Conservation (phyloP, 2,329 filamentous ascomycete species). For the Diaporthe aspalathi region DNA sequence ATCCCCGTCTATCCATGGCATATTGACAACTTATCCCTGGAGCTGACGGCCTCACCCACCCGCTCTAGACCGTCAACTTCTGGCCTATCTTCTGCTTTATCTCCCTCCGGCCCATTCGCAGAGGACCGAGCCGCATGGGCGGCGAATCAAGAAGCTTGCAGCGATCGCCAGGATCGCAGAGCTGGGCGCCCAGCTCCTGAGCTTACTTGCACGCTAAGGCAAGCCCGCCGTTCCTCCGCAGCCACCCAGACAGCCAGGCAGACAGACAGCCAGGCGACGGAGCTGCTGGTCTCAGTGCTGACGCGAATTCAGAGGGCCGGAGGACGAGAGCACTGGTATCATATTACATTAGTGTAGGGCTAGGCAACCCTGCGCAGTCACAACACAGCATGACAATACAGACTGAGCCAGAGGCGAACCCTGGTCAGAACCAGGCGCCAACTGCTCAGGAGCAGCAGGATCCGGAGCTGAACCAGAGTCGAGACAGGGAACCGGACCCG, state of each 20-base stretch:
- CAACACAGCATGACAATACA: neutral
- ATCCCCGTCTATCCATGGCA: neutral
- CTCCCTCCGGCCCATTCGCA: neutral
- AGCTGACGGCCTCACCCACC: slow-evolving; percentile 10
- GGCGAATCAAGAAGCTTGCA: slow-evolving; percentile 27
- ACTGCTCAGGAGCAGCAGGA: slow-evolving; percentile 15
- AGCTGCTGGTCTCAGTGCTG: neutral
- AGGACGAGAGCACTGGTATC: neutral
- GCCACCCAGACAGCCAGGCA: neutral
- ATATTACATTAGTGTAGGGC: too few relatives aligned
- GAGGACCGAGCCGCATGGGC: slow-evolving; percentile 12
- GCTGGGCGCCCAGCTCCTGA: slow-evolving; percentile 2
- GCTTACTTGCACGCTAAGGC: slow-evolving; percentile 28
- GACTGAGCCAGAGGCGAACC: neutral
- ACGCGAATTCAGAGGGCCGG: neutral
- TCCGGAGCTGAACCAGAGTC: slow-evolving; percentile 1
- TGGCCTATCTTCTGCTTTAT: neutral
- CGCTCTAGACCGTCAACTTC: neutral
- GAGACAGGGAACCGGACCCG: neutral
- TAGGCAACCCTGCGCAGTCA: neutral
- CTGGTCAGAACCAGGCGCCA: slow-evolving; percentile 10
- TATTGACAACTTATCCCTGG: neutral
- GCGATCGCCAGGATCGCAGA: slow-evolving; percentile 12
- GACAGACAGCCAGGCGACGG: neutral
- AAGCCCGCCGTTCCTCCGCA: slow-evolving; percentile 3